Evolutionary conservation across 2,329 filamentous ascomycete species (phyloP), one percentile per base, ranked within the genome.

Genomic region (Aureobasidium sp.): DNA sequence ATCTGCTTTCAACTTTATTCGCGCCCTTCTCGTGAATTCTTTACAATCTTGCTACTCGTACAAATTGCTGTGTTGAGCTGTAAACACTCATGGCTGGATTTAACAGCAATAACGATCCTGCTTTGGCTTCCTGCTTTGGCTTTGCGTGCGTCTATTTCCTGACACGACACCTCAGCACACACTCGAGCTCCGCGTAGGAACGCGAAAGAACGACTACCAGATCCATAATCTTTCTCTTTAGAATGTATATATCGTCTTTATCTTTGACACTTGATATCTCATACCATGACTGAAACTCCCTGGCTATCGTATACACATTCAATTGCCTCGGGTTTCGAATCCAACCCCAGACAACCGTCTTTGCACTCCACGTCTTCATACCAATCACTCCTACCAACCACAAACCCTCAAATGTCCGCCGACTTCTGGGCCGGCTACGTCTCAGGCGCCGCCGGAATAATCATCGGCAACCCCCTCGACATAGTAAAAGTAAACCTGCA

Each of bases 391-490:
- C 20, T 11, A 12, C 12, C 36, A 39, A 56, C 29, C 25, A 25
- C 37, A 31, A 39, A 29, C 15, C 1, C 22, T 29, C 39, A 34
- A 48, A 93, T 94, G 89, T 90, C 89, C 56, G 85, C 90, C 68
- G 92, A 96, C 73, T 97, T 97, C 75, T 96, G 90, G 89, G 90
- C 92, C 63, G 91, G 92, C 70, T 97, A 96, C 75, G 77, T 94
- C 64, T 93, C 89, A 71, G 93, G 93, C 59, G 91, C 89, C 62
- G 81, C 87, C 53, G 90, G 91, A 49, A 97, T 97, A 69, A 78
- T 96, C 52, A 88, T 96, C 64, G 91, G 93, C 65, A 96, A 96
- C 69, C 91, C 91, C 3, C 80, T 97, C 37, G 73, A 75, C 64
- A 69, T 75, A 36, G 74, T 91, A 69, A 92, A 93, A 75, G 90